phyloP scores from a whole-genome alignment of 805 yeast genomes.

The Wickerhamomyces rabaulensis region DNA sequence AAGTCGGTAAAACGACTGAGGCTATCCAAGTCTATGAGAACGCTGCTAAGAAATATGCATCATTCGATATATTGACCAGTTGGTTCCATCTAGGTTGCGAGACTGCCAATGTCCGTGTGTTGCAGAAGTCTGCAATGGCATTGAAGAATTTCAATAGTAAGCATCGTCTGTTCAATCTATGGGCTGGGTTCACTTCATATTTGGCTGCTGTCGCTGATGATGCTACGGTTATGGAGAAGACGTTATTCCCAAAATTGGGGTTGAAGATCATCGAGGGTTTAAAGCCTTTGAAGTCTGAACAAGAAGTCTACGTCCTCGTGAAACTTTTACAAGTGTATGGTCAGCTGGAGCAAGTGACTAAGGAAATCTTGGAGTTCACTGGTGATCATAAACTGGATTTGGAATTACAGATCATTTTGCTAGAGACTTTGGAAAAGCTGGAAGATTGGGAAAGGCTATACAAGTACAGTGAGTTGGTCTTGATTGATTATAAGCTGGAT shows the following conservation, averaged over 20 bases:
- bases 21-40: conserved; percentile 49
- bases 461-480: conserved; percentile 32
- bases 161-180: conserved; percentile 33
- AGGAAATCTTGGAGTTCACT: conserved; percentile 28
- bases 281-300: conserved; percentile 50
- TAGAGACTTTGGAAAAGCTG: conserved; percentile 39
- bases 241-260: conserved; percentile 57
- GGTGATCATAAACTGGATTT: conserved; percentile 40
- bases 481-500: conserved; percentile 50
- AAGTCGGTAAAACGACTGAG: conserved; percentile 33
- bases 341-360: conserved; percentile 31
- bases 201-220: conserved; percentile 31
- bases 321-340: conserved; percentile 38
- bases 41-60: conserved; percentile 53
- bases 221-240: conserved; percentile 39
- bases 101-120: conserved; percentile 40
- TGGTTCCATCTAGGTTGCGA: conserved; percentile 57
- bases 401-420: conserved; percentile 52
- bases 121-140: conserved; percentile 51
- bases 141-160: conserved; percentile 31
- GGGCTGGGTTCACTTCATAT: conserved; percentile 55
- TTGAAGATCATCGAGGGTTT: conserved; percentile 47
- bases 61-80: conserved; percentile 36
- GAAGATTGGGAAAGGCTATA: conserved; percentile 41
- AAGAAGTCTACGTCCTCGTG: conserved; percentile 60